These are phyloP conservation scores for Lasiosphaeris hirsuta DNA, from an alignment of 495 filamentous ascomycete genomes.

Conservation along the genomic window DNA sequence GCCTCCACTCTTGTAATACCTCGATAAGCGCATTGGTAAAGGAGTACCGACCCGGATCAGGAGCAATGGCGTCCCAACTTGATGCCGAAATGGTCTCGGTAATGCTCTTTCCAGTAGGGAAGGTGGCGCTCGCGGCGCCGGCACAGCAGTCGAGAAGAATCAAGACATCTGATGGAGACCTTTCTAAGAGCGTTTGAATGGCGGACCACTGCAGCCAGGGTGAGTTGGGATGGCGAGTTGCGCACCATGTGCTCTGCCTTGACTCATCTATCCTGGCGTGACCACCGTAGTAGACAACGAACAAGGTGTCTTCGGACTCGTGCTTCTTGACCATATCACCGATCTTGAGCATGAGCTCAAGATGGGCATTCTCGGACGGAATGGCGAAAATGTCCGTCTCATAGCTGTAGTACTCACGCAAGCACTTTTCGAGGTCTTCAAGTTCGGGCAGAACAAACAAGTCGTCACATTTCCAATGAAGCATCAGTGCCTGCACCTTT, in stretches of 20 bases:
- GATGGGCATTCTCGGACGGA: conserved; percentile 48
- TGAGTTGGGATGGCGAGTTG: conserved; percentile 37
- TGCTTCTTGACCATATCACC: conserved; percentile 49
- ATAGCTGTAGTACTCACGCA: conserved; percentile 48
- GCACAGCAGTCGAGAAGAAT: conserved; percentile 55
- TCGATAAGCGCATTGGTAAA: conserved; percentile 51
- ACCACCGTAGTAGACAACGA: conserved; percentile 54
- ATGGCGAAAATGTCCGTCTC: conserved; percentile 49
- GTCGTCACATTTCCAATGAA: conserved; percentile 56
- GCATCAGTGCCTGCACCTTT: conserved; percentile 49
- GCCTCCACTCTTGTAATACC: conserved; percentile 48
- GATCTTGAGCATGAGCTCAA: conserved; percentile 47
- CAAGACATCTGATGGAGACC: conserved; percentile 50
- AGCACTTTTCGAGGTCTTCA: conserved; percentile 46
- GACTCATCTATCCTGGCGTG: conserved; percentile 51
- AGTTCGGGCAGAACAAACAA: conserved; percentile 51
- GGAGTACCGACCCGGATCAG: conserved; percentile 49
- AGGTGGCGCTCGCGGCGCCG: conserved; percentile 49
- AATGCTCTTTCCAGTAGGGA: conserved; percentile 45
- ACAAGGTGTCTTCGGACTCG: conserved; percentile 45
- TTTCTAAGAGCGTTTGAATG: conserved; percentile 51
- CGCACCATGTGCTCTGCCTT: conserved; percentile 53
- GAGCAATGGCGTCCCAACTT: conserved; percentile 51
- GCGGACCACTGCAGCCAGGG: conserved; percentile 53
- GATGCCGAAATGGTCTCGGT: conserved; percentile 54